A percentile compares a stretch with the other conserved stretches of the same genome.
Conservation (phyloP, 2,329 filamentous ascomycete species). For the Cladosporium phlei region DNA sequence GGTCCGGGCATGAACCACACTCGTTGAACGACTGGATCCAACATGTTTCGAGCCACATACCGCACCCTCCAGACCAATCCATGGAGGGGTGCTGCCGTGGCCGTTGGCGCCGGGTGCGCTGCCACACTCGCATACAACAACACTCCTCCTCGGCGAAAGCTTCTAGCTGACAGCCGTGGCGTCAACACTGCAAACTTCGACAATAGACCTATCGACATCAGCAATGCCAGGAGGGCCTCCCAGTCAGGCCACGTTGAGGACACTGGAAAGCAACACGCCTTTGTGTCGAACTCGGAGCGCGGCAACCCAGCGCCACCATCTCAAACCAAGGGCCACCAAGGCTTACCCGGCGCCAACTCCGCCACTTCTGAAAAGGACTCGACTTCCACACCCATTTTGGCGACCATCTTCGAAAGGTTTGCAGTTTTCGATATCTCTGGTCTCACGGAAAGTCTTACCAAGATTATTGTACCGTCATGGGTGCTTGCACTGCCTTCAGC, state of each 20-base stretch:
- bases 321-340: neutral
- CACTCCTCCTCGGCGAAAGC: neutral
- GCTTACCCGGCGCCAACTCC: neutral
- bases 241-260: neutral
- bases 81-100: constrained; percentile 4
- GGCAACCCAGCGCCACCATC: neutral
- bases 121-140: neutral
- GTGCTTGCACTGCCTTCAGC: constrained; percentile 69
- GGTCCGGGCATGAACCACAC: neutral
- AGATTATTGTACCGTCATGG: constrained; percentile 72
- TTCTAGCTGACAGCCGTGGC: constrained; percentile 1
- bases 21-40: neutral
- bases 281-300: neutral
- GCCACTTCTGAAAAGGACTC: neutral
- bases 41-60: constrained; percentile 2
- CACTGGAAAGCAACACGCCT: constrained; percentile 4
- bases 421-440: constrained; percentile 25
- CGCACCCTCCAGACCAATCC: neutral
- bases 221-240: neutral
- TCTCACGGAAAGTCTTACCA: constrained; percentile 25
- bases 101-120: neutral
- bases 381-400: constrained; percentile 7
- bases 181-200: neutral
- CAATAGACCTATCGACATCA: constrained; percentile 1
- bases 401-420: constrained; percentile 25